Conservation (phyloP, 1,284 basidiomycete genomes). For the Ustilago shanxiensis region DNA sequence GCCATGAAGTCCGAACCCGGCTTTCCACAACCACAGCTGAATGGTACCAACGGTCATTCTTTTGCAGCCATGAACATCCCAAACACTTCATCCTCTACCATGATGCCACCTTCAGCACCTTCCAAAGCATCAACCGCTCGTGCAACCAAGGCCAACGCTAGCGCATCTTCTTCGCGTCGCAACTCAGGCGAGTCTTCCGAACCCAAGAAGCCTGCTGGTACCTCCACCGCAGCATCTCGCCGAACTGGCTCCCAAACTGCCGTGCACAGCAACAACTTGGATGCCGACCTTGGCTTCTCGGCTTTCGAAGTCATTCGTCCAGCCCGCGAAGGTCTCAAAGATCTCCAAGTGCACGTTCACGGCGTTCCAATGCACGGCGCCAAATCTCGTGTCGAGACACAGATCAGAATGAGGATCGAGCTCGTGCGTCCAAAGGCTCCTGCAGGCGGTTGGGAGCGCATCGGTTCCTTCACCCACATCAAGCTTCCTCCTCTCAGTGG, state of each 20-base stretch:
- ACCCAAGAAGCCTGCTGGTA: conserved; percentile 31
- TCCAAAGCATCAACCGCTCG: conserved; percentile 9
- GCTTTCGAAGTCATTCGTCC: conserved; percentile 59
- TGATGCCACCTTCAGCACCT: conserved; percentile 40
- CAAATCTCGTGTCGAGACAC: conserved; percentile 94
- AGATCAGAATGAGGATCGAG: conserved; percentile 68
- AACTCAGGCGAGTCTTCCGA: conserved; percentile 52
- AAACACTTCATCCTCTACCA: conserved; percentile 17
- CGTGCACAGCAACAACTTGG: conserved; percentile 59
- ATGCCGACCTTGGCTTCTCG: conserved; percentile 60
- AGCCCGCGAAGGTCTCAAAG: conserved; percentile 49
- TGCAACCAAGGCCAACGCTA: conserved; percentile 18
- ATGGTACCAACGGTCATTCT: conserved; percentile 23
- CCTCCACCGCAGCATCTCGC: conserved; percentile 22
- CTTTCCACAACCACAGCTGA: conserved; percentile 4
- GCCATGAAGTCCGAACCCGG: conserved; percentile 22
- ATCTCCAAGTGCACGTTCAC: conserved; percentile 76
- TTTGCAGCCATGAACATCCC: conserved; percentile 44
- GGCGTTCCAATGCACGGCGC: conserved; percentile 85
- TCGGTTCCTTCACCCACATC: conserved; percentile 67
- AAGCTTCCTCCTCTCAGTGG: conserved; percentile 69
- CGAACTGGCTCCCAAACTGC: conserved; percentile 48
- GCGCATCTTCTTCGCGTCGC: conserved; percentile 48
- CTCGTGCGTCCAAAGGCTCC: conserved; percentile 55
- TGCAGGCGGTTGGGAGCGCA: conserved; percentile 60